Evolutionary conservation across 192 early-diverging fungal genomes (phyloP).

Genomic region (Backusella mclennaniae): DNA sequence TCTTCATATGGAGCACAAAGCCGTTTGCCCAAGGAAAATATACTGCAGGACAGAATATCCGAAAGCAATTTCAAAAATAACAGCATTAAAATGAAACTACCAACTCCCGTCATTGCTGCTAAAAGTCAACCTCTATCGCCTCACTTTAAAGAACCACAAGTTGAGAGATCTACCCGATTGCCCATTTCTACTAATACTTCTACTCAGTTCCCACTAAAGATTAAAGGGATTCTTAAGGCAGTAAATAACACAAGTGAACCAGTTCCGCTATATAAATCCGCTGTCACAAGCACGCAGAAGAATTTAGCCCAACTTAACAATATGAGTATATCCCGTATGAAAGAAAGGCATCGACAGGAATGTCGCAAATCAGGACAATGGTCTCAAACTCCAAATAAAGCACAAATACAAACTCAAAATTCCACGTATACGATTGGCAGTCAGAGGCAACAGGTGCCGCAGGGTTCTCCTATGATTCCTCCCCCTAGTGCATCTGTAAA

Average conservation of each 20-base stretch:
- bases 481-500: neutral
- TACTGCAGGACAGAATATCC: neutral
- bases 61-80: neutral
- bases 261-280: neutral
- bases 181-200: neutral
- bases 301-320: neutral
- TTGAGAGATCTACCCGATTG: neutral
- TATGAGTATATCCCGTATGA: conserved; percentile 13
- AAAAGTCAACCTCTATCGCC: neutral
- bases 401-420: neutral
- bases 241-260: neutral
- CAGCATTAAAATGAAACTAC: neutral
- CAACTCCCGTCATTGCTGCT: neutral
- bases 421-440: neutral
- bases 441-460: neutral
- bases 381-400: neutral
- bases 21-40: neutral
- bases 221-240: neutral
- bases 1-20: neutral
- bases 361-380: neutral
- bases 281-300: neutral
- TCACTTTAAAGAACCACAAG: neutral
- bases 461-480: neutral
- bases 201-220: neutral
- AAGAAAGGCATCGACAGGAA: conserved; percentile 19